phyloP scores from a whole-genome alignment of 2,329 filamentous ascomycete genomes.

The Thermoascus crustaceus region DNA sequence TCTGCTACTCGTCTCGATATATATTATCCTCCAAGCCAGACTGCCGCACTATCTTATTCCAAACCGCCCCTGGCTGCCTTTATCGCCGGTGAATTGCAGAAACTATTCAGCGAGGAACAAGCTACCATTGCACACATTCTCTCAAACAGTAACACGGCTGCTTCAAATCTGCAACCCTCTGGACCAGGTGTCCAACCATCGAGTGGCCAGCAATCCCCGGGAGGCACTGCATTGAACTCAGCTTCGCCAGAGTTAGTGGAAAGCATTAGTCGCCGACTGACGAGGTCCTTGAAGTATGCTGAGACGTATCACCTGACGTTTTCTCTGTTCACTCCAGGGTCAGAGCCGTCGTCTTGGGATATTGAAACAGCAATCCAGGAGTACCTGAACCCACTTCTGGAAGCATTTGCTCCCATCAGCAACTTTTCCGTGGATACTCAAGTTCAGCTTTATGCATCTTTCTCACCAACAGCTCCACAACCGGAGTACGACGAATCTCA shows the following conservation, averaged over 20 bases:
- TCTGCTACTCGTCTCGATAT: conserved; percentile 67
- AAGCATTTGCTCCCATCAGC: conserved; percentile 72
- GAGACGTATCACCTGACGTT: conserved; percentile 94
- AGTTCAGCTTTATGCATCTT: conserved; percentile 79
- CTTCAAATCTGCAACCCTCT: conserved; percentile 30
- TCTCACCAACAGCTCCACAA: conserved; percentile 53
- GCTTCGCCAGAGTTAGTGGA: conserved; percentile 43
- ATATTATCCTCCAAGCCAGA: conserved; percentile 62
- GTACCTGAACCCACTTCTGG: conserved; percentile 73
- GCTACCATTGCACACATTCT: conserved; percentile 71
- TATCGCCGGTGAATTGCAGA: conserved; percentile 68
- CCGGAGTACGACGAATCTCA: conserved; percentile 46
- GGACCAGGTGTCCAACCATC: conserved; percentile 35
- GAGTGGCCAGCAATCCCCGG: conserved; percentile 20
- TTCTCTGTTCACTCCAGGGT: conserved; percentile 78
- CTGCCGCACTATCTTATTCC: conserved; percentile 58
- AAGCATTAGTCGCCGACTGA: conserved; percentile 61
- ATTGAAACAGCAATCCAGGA: conserved; percentile 72
- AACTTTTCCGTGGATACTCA: conserved; percentile 96
- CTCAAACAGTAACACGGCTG: conserved; percentile 42
- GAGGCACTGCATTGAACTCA: conserved; percentile 26
- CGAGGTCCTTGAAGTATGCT: conserved; percentile 80
- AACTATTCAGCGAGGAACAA: conserved; percentile 79
- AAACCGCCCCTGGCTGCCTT: conserved; percentile 68
- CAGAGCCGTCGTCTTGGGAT: conserved; percentile 79